Percentiles rank a stretch among this genome's conserved stretches.
Conservation (phyloP, 2,329 filamentous ascomycete genomes). For the Aspergillus sp. region DNA sequence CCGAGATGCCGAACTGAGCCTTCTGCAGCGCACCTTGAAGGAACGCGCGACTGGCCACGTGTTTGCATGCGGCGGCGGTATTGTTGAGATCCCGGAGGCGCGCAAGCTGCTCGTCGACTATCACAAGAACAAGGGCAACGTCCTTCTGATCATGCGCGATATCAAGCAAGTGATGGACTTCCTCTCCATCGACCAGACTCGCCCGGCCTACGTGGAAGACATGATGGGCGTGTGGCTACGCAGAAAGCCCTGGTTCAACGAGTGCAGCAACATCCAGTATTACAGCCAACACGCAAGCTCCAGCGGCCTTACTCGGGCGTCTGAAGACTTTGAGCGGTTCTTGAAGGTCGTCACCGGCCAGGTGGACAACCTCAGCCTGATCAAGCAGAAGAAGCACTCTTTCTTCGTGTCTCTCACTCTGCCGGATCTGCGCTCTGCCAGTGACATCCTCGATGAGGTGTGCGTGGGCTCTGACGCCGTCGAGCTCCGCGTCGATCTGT, state of each 20-base stretch:
- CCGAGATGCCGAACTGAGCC: slow-evolving; percentile 70
- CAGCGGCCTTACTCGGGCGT: slow-evolving; percentile 50
- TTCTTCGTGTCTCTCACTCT: slow-evolving; percentile 93
- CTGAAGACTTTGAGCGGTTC: slow-evolving; percentile 72
- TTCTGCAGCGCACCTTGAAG: slow-evolving; percentile 70
- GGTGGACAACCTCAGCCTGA: slow-evolving; percentile 51
- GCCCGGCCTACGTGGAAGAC: slow-evolving; percentile 88
- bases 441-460: slow-evolving; percentile 66
- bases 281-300: slow-evolving; percentile 68
- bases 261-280: slow-evolving; percentile 94
- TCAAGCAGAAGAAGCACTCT: slow-evolving; percentile 66
- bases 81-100: slow-evolving; percentile 82
- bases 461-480: slow-evolving; percentile 88
- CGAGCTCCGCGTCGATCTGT: slow-evolving; percentile 86
- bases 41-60: slow-evolving; percentile 74
- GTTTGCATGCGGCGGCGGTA: slow-evolving; percentile 89
- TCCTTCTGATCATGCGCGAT: slow-evolving; percentile 83
- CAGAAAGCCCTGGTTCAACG: slow-evolving; percentile 82
- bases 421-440: slow-evolving; percentile 65
- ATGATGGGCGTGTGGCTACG: slow-evolving; percentile 89
- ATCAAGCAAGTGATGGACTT: slow-evolving; percentile 87
- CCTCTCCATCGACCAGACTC: slow-evolving; percentile 80
- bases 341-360: slow-evolving; percentile 66
- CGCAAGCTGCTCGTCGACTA: slow-evolving; percentile 72
- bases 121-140: slow-evolving; percentile 72